Conservation (phyloP, 2,329 filamentous ascomycete genomes). For the Podosphaera leucotricha region DNA sequence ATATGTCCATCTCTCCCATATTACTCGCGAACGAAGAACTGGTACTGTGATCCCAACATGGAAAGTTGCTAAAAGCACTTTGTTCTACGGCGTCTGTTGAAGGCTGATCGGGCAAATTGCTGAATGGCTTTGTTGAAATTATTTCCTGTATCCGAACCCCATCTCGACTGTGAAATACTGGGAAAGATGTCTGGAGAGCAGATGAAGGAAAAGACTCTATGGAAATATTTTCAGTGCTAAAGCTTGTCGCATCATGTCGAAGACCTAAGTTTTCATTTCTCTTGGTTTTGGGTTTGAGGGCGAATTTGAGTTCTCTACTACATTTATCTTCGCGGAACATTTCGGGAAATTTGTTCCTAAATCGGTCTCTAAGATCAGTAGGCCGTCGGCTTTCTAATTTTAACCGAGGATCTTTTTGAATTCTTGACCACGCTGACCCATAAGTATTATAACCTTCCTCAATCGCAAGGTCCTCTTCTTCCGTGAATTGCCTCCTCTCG, state of each 20-base stretch:
- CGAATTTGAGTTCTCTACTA: not conserved
- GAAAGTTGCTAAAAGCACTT: constrained; percentile 16
- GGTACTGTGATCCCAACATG: constrained; percentile 23
- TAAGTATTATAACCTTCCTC: constrained; percentile 33
- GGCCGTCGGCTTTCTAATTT: constrained; percentile 34
- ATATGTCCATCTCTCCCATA: constrained; percentile 37
- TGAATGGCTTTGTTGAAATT: constrained; percentile 8
- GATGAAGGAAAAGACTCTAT: not conserved
- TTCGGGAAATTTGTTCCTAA: constrained; percentile 38
- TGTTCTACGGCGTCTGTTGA: constrained; percentile 14
- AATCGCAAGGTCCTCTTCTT: constrained; percentile 38
- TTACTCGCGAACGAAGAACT: constrained; percentile 20
- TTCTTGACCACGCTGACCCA: constrained; percentile 41
- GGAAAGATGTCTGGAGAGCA: not conserved
- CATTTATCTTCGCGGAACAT: constrained; percentile 20
- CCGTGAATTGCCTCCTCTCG: constrained; percentile 35
- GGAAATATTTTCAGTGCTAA: not conserved
- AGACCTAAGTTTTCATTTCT: not conserved
- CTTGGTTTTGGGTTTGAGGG: not conserved
- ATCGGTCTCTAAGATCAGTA: constrained; percentile 37
- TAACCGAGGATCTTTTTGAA: constrained; percentile 34
- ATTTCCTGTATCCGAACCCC: constrained; percentile 13
- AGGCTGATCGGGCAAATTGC: constrained; percentile 7
- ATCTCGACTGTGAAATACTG: constrained; percentile 7
- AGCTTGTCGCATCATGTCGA: not conserved